Evolutionary conservation across 2,329 filamentous ascomycete species (phyloP).

Genomic region (Fusarium cicatricum): DNA sequence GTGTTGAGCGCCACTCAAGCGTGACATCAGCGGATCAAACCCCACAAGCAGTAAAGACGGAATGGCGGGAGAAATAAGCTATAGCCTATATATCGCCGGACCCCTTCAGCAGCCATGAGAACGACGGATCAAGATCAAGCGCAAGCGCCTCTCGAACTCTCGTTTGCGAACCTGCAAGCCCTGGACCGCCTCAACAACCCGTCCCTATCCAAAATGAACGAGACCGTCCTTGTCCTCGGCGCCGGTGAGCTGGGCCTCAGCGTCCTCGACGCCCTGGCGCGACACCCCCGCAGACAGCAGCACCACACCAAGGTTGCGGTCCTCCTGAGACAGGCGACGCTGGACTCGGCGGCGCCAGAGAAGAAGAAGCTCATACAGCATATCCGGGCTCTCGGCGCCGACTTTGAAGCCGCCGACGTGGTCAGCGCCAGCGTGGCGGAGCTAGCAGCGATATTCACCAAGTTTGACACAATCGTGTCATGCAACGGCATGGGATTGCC

Average conservation of each 20-base stretch:
- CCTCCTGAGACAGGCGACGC: conserved; percentile 60
- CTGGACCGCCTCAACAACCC: conserved; percentile 38
- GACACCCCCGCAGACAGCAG: conserved; percentile 52
- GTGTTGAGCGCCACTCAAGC: conserved; percentile 25
- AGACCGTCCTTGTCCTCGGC: conserved; percentile 66
- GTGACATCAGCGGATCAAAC: conserved; percentile 30
- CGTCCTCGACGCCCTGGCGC: conserved; percentile 60
- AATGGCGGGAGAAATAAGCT: conserved; percentile 5
- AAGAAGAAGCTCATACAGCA: conserved; percentile 48
- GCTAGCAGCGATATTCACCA: conserved; percentile 53
- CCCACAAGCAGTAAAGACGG: conserved; percentile 13
- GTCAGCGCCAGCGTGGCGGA: conserved; percentile 46
- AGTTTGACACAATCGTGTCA: conserved; percentile 64
- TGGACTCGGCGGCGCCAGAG: conserved; percentile 49
- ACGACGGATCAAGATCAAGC: conserved; percentile 26
- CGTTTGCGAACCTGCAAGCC: conserved; percentile 37
- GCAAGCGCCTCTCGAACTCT: conserved; percentile 37
- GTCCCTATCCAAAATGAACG: conserved; percentile 32
- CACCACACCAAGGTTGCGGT: conserved; percentile 54
- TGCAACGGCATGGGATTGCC: conserved; percentile 68
- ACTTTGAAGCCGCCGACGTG: conserved; percentile 56
- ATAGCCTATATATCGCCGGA: conserved; percentile 30
- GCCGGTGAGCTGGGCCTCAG: conserved; percentile 71
- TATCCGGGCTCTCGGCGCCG: conserved; percentile 50
- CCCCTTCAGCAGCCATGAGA: not conserved